Percentiles rank a stretch among this genome's conserved stretches.
Conservation (phyloP, 2,329 filamentous ascomycete genomes). For the Nannizziopsis barbatae region DNA sequence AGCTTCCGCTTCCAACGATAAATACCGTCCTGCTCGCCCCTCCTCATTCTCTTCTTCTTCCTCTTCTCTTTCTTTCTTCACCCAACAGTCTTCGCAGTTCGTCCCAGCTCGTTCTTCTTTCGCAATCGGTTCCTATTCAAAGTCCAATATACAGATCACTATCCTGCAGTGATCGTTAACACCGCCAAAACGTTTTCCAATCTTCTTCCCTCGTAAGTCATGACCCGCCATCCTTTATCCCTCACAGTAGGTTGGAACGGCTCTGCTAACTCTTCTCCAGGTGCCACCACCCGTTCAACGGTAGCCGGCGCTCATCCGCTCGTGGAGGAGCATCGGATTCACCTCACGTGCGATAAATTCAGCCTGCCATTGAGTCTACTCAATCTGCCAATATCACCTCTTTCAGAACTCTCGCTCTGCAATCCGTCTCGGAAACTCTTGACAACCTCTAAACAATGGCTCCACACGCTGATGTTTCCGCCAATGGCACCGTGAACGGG, state of each 20-base stretch:
- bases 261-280: conserved; percentile 40
- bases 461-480: conserved; percentile 64
- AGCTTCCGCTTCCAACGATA: too few relatives aligned
- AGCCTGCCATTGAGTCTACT: conserved; percentile 10
- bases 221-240: neutral
- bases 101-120: neutral
- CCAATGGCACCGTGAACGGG: conserved; percentile 46
- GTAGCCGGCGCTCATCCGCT: conserved; percentile 84
- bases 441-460: conserved; percentile 54
- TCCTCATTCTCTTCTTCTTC: conserved; percentile 3
- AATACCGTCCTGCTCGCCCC: conserved; percentile 1
- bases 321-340: conserved; percentile 65
- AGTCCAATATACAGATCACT: conserved; percentile 16
- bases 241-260: conserved; percentile 7
- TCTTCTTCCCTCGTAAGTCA: conserved; percentile 82
- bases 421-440: conserved; percentile 19
- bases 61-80: conserved; percentile 10
- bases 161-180: conserved; percentile 45
- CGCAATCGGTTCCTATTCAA: neutral
- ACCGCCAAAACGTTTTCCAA: conserved; percentile 97
- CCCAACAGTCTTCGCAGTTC: conserved; percentile 8
- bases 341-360: conserved; percentile 38
- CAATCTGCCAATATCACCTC: neutral
- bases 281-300: conserved; percentile 90
- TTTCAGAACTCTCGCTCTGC: conserved; percentile 27